Percentiles rank a stretch among this genome's conserved stretches.
Conservation (phyloP, 192 early-diverging fungal genomes). For the Umbelopsis vinacea region DNA sequence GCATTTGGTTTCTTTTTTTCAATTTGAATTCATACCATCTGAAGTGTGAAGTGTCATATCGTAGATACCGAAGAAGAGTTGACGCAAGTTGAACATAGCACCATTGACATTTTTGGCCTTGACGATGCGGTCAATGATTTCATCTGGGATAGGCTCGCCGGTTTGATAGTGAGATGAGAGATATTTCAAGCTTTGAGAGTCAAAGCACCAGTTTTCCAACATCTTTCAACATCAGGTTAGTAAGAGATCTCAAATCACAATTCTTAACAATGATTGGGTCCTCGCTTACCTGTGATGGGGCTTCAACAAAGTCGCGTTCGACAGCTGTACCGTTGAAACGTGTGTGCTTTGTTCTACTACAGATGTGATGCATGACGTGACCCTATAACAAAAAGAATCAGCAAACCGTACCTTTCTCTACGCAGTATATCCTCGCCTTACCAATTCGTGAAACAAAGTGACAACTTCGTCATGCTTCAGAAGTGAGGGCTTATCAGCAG, state of each 20-base stretch:
- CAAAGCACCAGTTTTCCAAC: slow-evolving; percentile 87
- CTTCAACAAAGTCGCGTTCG: slow-evolving; percentile 89
- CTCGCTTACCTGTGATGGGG: slow-evolving; percentile 66
- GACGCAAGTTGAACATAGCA: slow-evolving; percentile 73
- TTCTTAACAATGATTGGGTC: too few relatives aligned
- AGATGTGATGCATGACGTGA: slow-evolving; percentile 54
- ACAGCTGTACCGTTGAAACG: slow-evolving; percentile 78
- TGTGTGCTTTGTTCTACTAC: slow-evolving; percentile 74
- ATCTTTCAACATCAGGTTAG: slow-evolving; percentile 45
- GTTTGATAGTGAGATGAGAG: slow-evolving; percentile 75
- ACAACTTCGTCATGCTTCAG: slow-evolving; percentile 81
- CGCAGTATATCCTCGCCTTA: slow-evolving; percentile 56
- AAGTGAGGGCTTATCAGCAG: slow-evolving; percentile 68
- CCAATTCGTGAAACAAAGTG: slow-evolving; percentile 89
- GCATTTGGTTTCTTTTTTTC: neutral
- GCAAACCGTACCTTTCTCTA: neutral
- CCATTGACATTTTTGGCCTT: slow-evolving; percentile 78
- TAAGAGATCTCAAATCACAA: neutral
- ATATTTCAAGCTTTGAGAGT: slow-evolving; percentile 56
- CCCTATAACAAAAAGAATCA: slow-evolving; percentile 20
- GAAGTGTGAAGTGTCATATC: slow-evolving; percentile 79
- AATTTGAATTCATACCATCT: slow-evolving; percentile 32
- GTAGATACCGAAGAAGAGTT: slow-evolving; percentile 77
- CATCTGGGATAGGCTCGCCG: slow-evolving; percentile 70
- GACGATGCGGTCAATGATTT: slow-evolving; percentile 69